Percentiles rank a stretch among this genome's conserved stretches.
phyloP scores from a whole-genome alignment of 768 basidiomycete genomes.

The Candolleomyces eurysporus region DNA sequence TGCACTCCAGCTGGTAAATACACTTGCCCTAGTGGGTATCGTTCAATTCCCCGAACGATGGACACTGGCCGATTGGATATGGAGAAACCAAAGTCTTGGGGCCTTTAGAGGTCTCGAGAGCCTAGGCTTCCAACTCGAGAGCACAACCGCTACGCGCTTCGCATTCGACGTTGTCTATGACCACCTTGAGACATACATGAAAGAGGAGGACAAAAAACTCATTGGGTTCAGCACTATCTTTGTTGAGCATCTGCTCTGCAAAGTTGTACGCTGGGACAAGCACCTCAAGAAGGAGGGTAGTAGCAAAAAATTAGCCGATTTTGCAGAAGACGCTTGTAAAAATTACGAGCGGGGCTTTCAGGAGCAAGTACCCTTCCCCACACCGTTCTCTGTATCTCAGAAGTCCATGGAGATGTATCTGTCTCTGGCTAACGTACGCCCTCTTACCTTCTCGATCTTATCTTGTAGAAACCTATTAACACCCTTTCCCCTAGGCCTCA shows the following conservation, averaged over 20 bases:
- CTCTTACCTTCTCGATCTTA: no score
- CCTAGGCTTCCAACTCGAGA: constrained; percentile 9
- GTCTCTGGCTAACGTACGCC: no score
- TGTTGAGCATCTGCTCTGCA: constrained; percentile 19
- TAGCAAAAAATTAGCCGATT: no score
- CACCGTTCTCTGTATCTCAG: no score
- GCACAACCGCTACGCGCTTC: background rate
- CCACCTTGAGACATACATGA: constrained; percentile 9
- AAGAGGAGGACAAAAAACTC: constrained; percentile 7
- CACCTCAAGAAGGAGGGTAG: background rate
- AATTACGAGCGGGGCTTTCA: no score
- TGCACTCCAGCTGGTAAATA: constrained; percentile 12
- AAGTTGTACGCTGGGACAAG: constrained; percentile 14
- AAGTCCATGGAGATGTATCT: no score
- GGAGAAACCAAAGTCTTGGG: background rate
- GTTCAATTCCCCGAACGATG: background rate
- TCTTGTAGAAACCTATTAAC: no score
- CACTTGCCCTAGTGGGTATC: constrained; percentile 10
- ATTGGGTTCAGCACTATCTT: constrained; percentile 18
- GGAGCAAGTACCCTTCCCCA: no score
- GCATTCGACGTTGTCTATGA: constrained; percentile 11
- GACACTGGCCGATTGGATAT: constrained; percentile 11
- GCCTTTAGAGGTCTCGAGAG: constrained; percentile 8
- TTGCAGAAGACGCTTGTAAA: no score
- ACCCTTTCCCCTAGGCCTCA: no score